Evolutionary conservation across 2,329 filamentous ascomycete genomes (phyloP), one percentile per base, ranked within the genome.

Genomic region (Grosmannia penicillata): DNA sequence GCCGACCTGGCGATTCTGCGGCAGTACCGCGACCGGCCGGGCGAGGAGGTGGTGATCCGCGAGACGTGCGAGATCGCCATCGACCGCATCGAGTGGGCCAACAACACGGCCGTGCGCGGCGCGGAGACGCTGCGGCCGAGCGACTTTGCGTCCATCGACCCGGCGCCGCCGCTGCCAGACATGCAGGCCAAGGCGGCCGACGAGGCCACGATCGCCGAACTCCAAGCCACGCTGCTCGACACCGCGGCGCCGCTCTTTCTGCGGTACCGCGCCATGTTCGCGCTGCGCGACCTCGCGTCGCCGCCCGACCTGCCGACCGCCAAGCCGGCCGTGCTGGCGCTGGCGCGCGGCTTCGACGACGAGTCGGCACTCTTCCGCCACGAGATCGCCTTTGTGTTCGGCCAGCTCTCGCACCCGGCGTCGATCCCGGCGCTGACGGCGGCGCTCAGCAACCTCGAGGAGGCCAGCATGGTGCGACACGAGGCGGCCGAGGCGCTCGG

Each of bases 1-100:
- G 70, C 70, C 4, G 87, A 83, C 53, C 56, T 98, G 53, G 74
- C 75, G 3, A 60, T 96, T 25, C 62, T 98, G 47, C 74, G 70
- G 54, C 59, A 73, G 47, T 74, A 85, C 53, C 72, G 84, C 45
- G 82, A 95, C 54, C 75, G 84, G 45, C 60, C 68, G 45, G 75
- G 72, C 15, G 87, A 96, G 60, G 70, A 78, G 25, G 75, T 81
- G 22, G 82, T 86, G 28, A 78, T 98, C n/a, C 74, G 73, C 30
- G 87, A 98, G 68, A 98, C 91, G 1, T 98, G 91, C 56, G 91
- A 98, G 56, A 91, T 98, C 55, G 89, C 93, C 6, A 82, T 96
- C 41, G 87, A 86, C 51, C 75, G 91, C 48, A 93, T 98, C 53
- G 71, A 87, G 56, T 98, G 91, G 89, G 85, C 91, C 59, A 82